Conservation (phyloP, 2,329 filamentous ascomycete genomes). For the Paramyrothecium sp. region DNA sequence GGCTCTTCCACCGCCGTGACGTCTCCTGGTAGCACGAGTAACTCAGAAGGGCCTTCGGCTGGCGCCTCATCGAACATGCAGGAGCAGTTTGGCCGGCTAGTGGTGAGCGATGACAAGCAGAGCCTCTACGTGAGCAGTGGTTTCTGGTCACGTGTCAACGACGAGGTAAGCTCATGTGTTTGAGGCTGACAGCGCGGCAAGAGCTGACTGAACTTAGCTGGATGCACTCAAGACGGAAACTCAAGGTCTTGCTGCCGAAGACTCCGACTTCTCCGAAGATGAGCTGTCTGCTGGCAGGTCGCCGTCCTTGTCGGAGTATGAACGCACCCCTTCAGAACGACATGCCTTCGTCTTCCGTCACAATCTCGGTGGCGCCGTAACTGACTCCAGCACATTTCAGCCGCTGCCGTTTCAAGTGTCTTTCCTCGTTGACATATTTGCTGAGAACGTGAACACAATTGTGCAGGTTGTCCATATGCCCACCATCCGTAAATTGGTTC, state of each 20-base stretch:
- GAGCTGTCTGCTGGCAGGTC: slow-evolving; percentile 26
- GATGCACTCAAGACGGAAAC: slow-evolving; percentile 42
- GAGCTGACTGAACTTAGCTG: slow-evolving; percentile 27
- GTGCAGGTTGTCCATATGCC: slow-evolving; percentile 45
- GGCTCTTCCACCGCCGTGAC: slow-evolving; percentile 21
- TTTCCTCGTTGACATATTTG: slow-evolving; percentile 48
- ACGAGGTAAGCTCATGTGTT: slow-evolving; percentile 41
- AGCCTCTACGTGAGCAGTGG: slow-evolving; percentile 50
- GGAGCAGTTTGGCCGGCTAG: slow-evolving; percentile 45
- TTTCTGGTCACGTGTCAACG: slow-evolving; percentile 56
- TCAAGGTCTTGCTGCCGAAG: slow-evolving; percentile 24
- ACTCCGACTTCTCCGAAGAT: slow-evolving; percentile 37
- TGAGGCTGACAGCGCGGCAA: background rate
- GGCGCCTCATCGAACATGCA: slow-evolving; percentile 19
- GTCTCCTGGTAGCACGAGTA: slow-evolving; percentile 25
- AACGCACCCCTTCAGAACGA: slow-evolving; percentile 41
- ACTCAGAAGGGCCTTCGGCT: slow-evolving; percentile 12
- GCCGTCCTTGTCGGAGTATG: slow-evolving; percentile 35
- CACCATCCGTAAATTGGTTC: slow-evolving; percentile 28
- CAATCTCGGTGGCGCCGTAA: slow-evolving; percentile 27
- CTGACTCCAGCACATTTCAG: slow-evolving; percentile 38
- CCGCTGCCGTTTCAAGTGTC: slow-evolving; percentile 55
- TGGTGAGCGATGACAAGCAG: slow-evolving; percentile 39
- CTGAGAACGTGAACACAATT: slow-evolving; percentile 49
- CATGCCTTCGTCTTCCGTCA: slow-evolving; percentile 52